Evolutionary conservation across 75 land plant genomes (phyloP).

Genomic region (Gnetum montanum): DNA sequence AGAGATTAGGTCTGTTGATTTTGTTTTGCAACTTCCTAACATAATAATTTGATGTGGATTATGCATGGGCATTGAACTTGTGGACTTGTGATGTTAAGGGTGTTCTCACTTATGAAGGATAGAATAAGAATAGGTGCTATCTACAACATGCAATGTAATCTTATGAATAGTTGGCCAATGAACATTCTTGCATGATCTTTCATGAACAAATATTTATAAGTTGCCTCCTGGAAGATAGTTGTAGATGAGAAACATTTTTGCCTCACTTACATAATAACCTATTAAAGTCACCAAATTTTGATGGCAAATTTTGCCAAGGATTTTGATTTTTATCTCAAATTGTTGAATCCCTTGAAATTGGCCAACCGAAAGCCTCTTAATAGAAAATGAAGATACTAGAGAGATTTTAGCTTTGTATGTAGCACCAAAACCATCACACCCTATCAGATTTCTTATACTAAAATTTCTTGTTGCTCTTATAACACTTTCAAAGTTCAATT

Average conservation of each 20-base stretch:
- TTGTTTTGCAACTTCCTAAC: no score
- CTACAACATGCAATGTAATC: constrained; percentile 52
- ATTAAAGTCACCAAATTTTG: constrained; percentile 55
- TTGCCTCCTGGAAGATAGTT: constrained; percentile 64
- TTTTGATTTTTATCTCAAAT: constrained; percentile 61
- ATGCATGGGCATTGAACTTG: no score
- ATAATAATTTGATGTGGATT: no score
- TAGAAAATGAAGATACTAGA: constrained; percentile 45
- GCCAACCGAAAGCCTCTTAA: constrained; percentile 50
- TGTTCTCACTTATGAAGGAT: no score
- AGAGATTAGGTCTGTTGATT: no score
- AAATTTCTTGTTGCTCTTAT: constrained; percentile 53
- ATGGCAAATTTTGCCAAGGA: constrained; percentile 49
- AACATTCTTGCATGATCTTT: constrained; percentile 12
- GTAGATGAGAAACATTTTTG: constrained; percentile 61
- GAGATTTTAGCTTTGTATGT: constrained; percentile 54
- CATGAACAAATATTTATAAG: constrained; percentile 43
- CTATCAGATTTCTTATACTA: constrained; percentile 50
- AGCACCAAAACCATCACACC: constrained; percentile 66
- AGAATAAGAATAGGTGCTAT: no score
- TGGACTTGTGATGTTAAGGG: no score
- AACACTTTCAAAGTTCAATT: constrained; percentile 51
- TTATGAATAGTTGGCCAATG: constrained; percentile 37
- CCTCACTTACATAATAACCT: constrained; percentile 62
- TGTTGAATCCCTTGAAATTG: constrained; percentile 63